Conservation (phyloP, 768 basidiomycete genomes). For the Boletus insuetus region DNA sequence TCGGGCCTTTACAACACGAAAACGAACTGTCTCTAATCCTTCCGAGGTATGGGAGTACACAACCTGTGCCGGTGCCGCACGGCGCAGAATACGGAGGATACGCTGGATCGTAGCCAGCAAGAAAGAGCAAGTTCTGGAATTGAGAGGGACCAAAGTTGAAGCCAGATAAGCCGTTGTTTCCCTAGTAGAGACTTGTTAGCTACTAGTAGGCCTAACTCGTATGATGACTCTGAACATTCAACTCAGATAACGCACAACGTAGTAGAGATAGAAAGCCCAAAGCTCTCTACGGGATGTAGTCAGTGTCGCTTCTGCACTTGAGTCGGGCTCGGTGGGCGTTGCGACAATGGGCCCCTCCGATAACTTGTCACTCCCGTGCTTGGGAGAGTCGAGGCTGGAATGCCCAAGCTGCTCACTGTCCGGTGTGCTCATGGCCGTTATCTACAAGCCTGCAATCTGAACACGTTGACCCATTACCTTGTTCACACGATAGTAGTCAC, state of each 20-base stretch:
- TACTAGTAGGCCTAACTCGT: not conserved
- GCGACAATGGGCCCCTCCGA: not conserved
- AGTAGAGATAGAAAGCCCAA: constrained; percentile 62
- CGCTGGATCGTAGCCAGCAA: constrained; percentile 72
- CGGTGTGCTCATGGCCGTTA: constrained; percentile 6
- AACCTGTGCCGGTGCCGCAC: constrained; percentile 48
- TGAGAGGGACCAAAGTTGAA: constrained; percentile 74
- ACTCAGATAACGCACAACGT: constrained; percentile 35
- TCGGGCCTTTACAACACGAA: not conserved
- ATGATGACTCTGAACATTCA: not conserved
- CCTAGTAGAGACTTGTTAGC: constrained; percentile 32
- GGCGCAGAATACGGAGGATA: constrained; percentile 49
- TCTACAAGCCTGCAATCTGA: not conserved
- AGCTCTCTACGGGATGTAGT: constrained; percentile 50
- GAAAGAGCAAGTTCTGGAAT: constrained; percentile 69
- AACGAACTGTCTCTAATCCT: constrained; percentile 54
- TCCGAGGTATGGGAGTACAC: constrained; percentile 67
- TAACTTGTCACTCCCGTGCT: not conserved
- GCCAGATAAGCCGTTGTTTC: constrained; percentile 66
- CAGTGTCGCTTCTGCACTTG: not conserved
- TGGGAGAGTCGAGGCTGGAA: not conserved
- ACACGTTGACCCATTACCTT: too few relatives aligned
- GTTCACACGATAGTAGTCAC: too few relatives aligned
- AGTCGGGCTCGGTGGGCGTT: not conserved
- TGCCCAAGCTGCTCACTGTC: not conserved